Evolutionary conservation across 495 filamentous ascomycete genomes (phyloP).

Genomic region (Rhypophila decipiens): DNA sequence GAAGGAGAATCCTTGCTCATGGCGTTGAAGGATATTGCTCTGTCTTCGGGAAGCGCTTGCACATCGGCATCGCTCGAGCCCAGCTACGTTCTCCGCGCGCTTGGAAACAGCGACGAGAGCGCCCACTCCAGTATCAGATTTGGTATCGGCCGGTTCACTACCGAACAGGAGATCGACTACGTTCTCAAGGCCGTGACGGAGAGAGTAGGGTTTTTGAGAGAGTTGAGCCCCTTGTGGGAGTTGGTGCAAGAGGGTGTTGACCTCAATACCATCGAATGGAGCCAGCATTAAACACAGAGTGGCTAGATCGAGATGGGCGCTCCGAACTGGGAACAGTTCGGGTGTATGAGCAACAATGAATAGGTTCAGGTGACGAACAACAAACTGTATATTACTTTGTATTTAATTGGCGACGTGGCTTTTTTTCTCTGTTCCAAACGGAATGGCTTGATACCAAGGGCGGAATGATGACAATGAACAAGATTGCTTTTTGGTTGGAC

Average conservation of each 20-base stretch:
- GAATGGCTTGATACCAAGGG: not conserved
- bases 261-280: constrained; percentile 96
- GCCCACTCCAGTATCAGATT: constrained; percentile 97
- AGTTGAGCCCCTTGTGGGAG: constrained; percentile 96
- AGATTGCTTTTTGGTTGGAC: not conserved
- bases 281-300: constrained; percentile 78
- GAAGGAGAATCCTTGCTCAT: constrained; percentile 97
- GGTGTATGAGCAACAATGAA: not conserved
- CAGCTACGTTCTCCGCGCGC: constrained; percentile 86
- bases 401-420: no score
- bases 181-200: constrained; percentile 90
- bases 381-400: no score
- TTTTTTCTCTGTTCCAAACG: not conserved
- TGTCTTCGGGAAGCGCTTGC: constrained; percentile 95
- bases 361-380: not conserved
- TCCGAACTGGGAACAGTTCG: not conserved
- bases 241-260: constrained; percentile 95
- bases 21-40: constrained; percentile 95
- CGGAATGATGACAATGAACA: not conserved
- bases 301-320: no score
- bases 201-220: constrained; percentile 83
- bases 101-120: constrained; percentile 93
- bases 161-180: constrained; percentile 93
- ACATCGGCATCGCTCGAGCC: constrained; percentile 95
- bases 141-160: constrained; percentile 94